Evolutionary conservation across 192 early-diverging fungal species (phyloP).

Genomic region (Backusella mclennaniae): DNA sequence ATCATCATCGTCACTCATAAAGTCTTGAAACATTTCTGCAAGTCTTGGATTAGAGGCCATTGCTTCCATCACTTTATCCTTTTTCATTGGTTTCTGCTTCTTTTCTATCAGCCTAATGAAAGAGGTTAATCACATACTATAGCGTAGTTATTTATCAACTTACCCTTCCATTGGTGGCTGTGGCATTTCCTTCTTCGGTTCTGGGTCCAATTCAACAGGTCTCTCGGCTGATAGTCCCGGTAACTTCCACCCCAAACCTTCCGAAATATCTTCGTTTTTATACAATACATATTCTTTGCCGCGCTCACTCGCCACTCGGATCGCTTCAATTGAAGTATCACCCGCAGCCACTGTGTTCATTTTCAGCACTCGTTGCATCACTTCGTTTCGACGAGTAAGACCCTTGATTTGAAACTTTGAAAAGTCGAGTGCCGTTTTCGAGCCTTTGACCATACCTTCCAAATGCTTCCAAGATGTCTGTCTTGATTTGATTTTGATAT

Average conservation of each 20-base stretch:
- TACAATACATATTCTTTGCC: constrained; percentile 81
- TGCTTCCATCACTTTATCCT: constrained; percentile 21
- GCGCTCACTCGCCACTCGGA: constrained; percentile 80
- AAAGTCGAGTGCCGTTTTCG: constrained; percentile 84
- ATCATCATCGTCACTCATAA: background rate
- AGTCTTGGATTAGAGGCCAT: background rate
- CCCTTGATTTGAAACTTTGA: constrained; percentile 86
- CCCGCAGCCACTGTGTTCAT: constrained; percentile 45
- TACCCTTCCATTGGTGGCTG: background rate
- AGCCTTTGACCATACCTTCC: constrained; percentile 62
- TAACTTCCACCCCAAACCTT: constrained; percentile 65
- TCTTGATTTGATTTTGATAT: constrained; percentile 78
- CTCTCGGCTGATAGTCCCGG: constrained; percentile 26
- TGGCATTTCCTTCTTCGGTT: constrained; percentile 27
- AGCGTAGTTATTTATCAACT: background rate
- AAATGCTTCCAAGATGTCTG: constrained; percentile 74
- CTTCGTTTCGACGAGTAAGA: constrained; percentile 76
- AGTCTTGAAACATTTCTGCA: background rate
- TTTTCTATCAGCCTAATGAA: constrained; percentile 22
- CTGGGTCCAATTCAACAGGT: constrained; percentile 2
- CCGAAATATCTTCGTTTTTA: constrained; percentile 71
- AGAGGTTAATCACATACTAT: background rate
- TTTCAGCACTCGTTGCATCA: constrained; percentile 71
- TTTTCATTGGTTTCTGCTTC: background rate
- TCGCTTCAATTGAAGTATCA: constrained; percentile 30